phyloP scores from a whole-genome alignment of 2,329 filamentous ascomycete species.

The Harringtonia aguacate region DNA sequence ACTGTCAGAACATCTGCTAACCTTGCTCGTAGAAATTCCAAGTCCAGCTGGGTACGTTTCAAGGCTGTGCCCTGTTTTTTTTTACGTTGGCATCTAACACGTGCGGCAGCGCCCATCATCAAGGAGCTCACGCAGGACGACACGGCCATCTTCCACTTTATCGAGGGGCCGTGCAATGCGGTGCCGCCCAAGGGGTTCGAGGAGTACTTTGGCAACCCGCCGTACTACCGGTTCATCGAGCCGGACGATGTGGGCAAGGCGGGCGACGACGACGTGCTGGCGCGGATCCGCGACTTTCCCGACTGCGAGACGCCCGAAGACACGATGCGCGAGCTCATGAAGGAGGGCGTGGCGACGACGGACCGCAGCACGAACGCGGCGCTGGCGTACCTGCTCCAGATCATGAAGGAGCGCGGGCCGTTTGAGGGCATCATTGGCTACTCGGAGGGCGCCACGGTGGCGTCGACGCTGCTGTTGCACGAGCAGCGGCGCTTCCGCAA shows the following conservation, averaged over 20 bases:
- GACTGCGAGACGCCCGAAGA: conserved; percentile 41
- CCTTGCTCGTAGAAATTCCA: conserved; percentile 36
- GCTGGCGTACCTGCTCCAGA: conserved; percentile 29
- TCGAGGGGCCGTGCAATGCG: conserved; percentile 38
- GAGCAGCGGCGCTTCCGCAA: conserved; percentile 29
- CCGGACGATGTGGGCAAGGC: conserved; percentile 34
- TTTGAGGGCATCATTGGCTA: conserved; percentile 49
- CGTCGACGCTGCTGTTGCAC: conserved; percentile 40
- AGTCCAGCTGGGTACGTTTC: conserved; percentile 35
- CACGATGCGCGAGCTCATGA: conserved; percentile 39
- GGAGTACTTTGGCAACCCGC: conserved; percentile 44
- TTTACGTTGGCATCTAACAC: no score
- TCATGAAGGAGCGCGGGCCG: no score
- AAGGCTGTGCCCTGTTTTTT: no score
- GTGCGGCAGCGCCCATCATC: conserved; percentile 32
- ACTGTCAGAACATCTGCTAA: background rate
- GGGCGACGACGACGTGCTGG: conserved; percentile 34
- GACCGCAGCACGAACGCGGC: conserved; percentile 27
- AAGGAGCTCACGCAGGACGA: conserved; percentile 34
- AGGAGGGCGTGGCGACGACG: conserved; percentile 19
- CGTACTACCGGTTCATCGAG: conserved; percentile 45
- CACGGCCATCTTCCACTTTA: conserved; percentile 38
- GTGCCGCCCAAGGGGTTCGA: conserved; percentile 42
- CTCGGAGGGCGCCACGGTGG: conserved; percentile 48
- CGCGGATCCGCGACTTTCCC: conserved; percentile 43